Conservation (phyloP, 345 rosid genomes). For the Acer yangbiense region DNA sequence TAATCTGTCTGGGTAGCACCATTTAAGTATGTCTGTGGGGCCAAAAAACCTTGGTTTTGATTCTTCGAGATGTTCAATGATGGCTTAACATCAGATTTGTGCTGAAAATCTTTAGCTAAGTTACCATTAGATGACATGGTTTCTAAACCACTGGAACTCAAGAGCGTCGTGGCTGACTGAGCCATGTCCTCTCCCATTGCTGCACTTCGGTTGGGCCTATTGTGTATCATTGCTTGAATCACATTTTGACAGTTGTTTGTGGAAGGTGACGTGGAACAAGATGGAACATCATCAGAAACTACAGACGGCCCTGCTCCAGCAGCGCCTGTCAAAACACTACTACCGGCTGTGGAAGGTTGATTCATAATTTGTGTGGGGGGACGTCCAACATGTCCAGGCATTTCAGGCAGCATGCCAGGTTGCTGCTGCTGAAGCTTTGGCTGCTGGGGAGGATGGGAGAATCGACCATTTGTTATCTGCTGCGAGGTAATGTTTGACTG, state of each 20-base stretch:
- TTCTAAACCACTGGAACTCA: conserved; percentile 46
- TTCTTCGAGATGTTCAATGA: conserved; percentile 50
- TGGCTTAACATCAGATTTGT: conserved; percentile 59
- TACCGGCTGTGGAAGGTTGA: conserved; percentile 35
- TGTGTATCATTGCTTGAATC: conserved; percentile 40
- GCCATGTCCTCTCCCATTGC: conserved; percentile 48
- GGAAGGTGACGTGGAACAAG: conserved; percentile 63
- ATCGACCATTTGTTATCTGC: conserved; percentile 42
- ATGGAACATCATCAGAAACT: conserved; percentile 59
- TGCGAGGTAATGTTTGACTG: conserved; percentile 42
- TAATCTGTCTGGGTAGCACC: conserved; percentile 51
- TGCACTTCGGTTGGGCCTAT: conserved; percentile 32
- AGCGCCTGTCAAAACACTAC: conserved; percentile 36
- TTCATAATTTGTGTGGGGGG: conserved; percentile 29
- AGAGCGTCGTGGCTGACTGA: conserved; percentile 42
- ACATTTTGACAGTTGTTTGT: conserved; percentile 39
- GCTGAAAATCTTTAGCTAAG: conserved; percentile 42
- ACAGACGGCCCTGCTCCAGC: conserved; percentile 50
- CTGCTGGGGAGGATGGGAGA: conserved; percentile 42
- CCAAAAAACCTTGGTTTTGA: conserved; percentile 49
- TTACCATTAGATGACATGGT: conserved; percentile 35
- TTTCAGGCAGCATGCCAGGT: conserved; percentile 41
- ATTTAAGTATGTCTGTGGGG: conserved; percentile 44
- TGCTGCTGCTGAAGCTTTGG: conserved; percentile 48
- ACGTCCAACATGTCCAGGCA: conserved; percentile 39